Conservation (phyloP, 768 basidiomycete species). For the Amanita molliuscula region DNA sequence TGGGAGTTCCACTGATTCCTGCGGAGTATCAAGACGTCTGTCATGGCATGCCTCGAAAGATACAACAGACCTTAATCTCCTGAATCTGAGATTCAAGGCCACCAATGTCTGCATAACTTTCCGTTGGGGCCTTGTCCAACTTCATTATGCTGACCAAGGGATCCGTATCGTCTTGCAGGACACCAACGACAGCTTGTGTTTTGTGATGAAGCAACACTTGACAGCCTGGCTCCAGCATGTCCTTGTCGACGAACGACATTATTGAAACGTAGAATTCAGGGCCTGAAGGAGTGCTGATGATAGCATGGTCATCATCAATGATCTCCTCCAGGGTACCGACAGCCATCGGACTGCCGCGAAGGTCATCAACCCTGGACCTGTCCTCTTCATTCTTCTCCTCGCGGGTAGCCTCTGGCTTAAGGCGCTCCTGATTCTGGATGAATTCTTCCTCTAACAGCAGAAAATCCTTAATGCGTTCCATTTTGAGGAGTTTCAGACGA, state of each 20-base stretch:
- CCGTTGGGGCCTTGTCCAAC: conserved; percentile 96
- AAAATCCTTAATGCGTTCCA: conserved; percentile 98
- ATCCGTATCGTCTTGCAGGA: conserved; percentile 89
- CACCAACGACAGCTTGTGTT: conserved; percentile 89
- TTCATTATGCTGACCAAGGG: conserved; percentile 99
- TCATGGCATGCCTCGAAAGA: not conserved
- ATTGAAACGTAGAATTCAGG: conserved; percentile 97
- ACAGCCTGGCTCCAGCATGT: conserved; percentile 92
- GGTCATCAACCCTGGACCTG: conserved; percentile 83
- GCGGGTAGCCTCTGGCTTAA: conserved; percentile 77
- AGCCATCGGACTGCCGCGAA: conserved; percentile 95
- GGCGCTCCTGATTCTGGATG: conserved; percentile 82
- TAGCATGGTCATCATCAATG: conserved; percentile 98
- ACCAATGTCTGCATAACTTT: conserved; percentile 98
- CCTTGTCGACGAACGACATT: conserved; percentile 98
- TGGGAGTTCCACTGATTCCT: conserved; percentile 98
- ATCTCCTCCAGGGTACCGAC: conserved; percentile 97
- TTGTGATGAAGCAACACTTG: conserved; percentile 94
- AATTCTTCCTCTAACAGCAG: conserved; percentile 93
- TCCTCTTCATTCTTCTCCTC: conserved; percentile 98
- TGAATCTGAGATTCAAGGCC: conserved; percentile 95
- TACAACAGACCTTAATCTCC: conserved; percentile 78
- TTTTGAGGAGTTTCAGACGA: conserved; percentile 88
- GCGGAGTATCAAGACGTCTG: not conserved
- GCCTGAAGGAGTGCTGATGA: conserved; percentile 88